Evolutionary conservation across 768 basidiomycete genomes (phyloP).

Genomic region (Mycena epipterygia): DNA sequence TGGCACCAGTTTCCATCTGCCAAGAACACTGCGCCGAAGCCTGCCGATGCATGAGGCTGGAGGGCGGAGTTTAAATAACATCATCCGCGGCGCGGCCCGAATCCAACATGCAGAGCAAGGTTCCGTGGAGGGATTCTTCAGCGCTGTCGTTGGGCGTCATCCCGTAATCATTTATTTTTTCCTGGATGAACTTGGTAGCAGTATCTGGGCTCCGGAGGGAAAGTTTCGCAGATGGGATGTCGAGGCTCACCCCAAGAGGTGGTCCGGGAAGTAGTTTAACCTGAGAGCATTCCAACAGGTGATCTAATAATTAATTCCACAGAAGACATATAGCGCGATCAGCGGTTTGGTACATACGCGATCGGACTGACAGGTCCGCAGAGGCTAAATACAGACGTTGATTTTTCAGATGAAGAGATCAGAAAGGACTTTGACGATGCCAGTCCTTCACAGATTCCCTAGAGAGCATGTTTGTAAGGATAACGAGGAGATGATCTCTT

Average conservation of each 20-base stretch:
- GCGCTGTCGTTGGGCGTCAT: conserved; percentile 50
- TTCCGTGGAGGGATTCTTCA: conserved; percentile 53
- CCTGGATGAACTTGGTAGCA: neutral
- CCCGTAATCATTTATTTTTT: conserved; percentile 45
- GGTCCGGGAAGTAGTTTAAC: conserved; percentile 1
- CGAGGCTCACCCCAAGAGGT: conserved; percentile 13
- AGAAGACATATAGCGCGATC: conserved; percentile 6
- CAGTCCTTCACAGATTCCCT: conserved; percentile 7
- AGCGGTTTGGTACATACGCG: conserved; percentile 23
- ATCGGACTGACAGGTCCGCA: neutral
- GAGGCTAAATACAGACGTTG: neutral
- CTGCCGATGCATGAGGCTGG: too few relatives aligned
- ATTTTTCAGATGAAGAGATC: neutral
- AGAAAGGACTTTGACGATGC: neutral
- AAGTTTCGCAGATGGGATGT: conserved; percentile 39
- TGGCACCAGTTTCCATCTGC: too few relatives aligned
- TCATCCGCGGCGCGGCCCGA: too few relatives aligned
- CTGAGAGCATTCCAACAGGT: neutral
- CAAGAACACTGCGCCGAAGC: too few relatives aligned
- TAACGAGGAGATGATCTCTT: neutral
- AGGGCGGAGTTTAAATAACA: too few relatives aligned
- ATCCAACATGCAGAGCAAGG: conserved; percentile 61
- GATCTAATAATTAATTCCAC: neutral
- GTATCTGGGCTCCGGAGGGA: neutral
- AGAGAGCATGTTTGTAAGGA: neutral